A percentile compares a stretch with the other conserved stretches of the same genome.
These are phyloP conservation scores for Scedosporium apiospermum DNA, from an alignment of 2,329 filamentous ascomycete genomes.

Conservation along the genomic window DNA sequence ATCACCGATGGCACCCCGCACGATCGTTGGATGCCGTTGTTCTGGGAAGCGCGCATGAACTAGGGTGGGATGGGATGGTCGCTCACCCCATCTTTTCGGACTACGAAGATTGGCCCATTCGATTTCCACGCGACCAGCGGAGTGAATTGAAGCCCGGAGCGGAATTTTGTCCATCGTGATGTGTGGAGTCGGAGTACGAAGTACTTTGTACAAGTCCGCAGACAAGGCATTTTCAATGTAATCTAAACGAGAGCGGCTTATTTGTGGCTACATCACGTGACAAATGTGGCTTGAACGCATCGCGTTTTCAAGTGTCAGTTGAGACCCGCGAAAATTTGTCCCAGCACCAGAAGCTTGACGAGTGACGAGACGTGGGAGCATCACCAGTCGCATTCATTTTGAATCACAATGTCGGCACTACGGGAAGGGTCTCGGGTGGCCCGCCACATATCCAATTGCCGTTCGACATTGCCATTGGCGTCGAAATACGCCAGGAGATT, in stretches of 20 bases:
- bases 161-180: background rate
- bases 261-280: background rate
- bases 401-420: constrained; percentile 28
- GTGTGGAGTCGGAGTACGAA: background rate
- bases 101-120: background rate
- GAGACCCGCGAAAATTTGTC: background rate
- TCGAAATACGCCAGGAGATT: constrained; percentile 18
- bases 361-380: background rate
- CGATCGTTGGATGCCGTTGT: background rate
- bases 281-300: background rate
- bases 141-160: background rate
- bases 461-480: constrained; percentile 6
- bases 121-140: background rate
- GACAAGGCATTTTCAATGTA: background rate
- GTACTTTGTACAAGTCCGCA: background rate
- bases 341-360: background rate
- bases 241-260: background rate
- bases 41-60: background rate
- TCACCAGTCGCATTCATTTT: background rate
- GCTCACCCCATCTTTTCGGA: background rate
- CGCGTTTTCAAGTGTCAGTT: background rate
- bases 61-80: background rate
- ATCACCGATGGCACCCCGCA: background rate
- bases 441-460: constrained; percentile 11
- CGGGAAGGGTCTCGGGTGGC: constrained; percentile 29